Evolutionary conservation across 2,329 filamentous ascomycete species (phyloP), one percentile per base, ranked within the genome.

Genomic region (Basipetospora sp.): DNA sequence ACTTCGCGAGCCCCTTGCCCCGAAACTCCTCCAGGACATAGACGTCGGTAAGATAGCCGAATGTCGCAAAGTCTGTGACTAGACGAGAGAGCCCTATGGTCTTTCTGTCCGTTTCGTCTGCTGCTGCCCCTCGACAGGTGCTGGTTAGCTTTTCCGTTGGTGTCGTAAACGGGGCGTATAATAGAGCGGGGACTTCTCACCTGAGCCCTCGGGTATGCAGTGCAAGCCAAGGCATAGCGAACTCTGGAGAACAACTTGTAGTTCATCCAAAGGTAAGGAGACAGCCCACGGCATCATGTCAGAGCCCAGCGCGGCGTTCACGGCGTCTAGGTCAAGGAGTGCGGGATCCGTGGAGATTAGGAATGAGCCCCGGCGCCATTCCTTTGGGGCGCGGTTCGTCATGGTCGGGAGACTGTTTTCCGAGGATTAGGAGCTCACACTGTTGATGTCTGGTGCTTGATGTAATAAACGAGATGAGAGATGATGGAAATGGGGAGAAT

Each of bases 51-150:
- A 64, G 56, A 41, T 80, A 85, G 25, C 69, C 75, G 46, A 82
- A 73, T 0, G 77, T 79, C 33, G 74, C 65, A 47, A 71, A 68
- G 54, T 85, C 80, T 8, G 79, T 85, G 36, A 84, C 59, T n/a
- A 80, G 53, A 25, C 80, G 58, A 33, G 57, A 55, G 39, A 64
- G 54, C 40, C 61, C 61, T 37, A 60, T 54, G 30, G 30, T 34
- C 20, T 18, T 6, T 9, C n/a, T 18, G 22, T 19, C 18, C 16
- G 32, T 13, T 34, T 17, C 19, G 16, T 17, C 14, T 11, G n/a
- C 32, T n/a, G 18, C 20, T 34, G n/a, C n/a, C n/a, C n/a, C n/a
- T n/a, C n/a, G n/a, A n/a, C n/a, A n/a, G n/a, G n/a, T n/a, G n/a
- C n/a, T n/a, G n/a, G n/a, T n/a, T n/a, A n/a, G n/a, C n/a, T n/a